Base-by-base conservation (phyloP, 169 alveolate genomes). In the Plasmodium sp. region DNA sequence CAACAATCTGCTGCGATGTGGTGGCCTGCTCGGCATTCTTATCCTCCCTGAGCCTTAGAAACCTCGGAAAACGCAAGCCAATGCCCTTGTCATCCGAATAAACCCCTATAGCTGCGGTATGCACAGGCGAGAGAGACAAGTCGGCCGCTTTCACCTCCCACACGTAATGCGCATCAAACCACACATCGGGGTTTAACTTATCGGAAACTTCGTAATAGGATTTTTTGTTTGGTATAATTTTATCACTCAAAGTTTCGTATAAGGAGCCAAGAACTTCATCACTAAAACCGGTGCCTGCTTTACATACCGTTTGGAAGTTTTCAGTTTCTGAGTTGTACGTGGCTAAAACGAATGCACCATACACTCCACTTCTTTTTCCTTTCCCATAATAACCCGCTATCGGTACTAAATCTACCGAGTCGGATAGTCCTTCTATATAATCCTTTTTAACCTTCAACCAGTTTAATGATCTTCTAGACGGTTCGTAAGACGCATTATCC, bases 371-470 rank as follows among this genome's bases (percentile, higher is more conserved):
- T 92, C 99, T 96, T 96, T 99, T 99, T 10, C 98, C 98, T 98
- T 97, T 96, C 51, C 99, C 99, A 93, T 95, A 98, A 92, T 97
- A 98, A 33, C 99, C 99, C 18, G 99, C 99, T 36, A 99, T 98
- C 2, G 99, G 99, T 16, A 99, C 99, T 80, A 99, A 97, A 93
- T 99, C 99, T 54, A 99, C 97, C 71, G 99, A 97, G 96, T 99
- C 99, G 0, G 99, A 98, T 92, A 99, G 91, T 10, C 99, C 99
- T 34, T 98, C 99, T 74, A 99, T 90, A 93, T 99, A 99, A 94
- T 99, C 99, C 96, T 99, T 99, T 96, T 99, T 99, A 58, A 99
- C 97, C 96, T 99, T 99, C 48, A 99, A 97, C 99, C 99, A 99
- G 84, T 99, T 99, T 83, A 99, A 97, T 16, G 99, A 98, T 80